These are phyloP conservation scores for Aspergillus hiratsukae DNA, from an alignment of 2,329 filamentous ascomycete genomes.

Conservation along the genomic window DNA sequence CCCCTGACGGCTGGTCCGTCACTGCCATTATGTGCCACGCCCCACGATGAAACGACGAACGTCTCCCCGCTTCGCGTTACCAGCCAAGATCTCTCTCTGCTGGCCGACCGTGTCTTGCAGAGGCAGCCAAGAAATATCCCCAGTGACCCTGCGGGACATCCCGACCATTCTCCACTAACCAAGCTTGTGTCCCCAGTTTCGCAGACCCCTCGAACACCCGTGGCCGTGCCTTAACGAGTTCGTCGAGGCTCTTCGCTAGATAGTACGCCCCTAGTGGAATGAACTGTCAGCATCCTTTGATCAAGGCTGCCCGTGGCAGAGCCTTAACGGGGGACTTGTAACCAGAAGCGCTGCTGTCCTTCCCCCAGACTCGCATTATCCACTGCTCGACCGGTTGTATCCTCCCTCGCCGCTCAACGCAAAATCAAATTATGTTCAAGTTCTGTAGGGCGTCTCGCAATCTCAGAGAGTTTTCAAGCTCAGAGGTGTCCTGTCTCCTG, in stretches of 20 bases:
- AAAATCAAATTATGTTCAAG: constrained; percentile 2
- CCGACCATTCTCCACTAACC: constrained; percentile 3
- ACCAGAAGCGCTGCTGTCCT: background rate
- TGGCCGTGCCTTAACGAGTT: constrained; percentile 6
- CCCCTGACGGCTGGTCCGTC: no score
- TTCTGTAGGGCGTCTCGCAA: background rate
- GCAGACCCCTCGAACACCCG: constrained; percentile 5
- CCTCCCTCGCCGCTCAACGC: constrained; percentile 1
- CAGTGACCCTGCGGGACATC: no score
- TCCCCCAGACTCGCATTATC: background rate
- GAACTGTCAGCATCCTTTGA: constrained; percentile 1
- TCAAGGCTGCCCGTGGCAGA: constrained; percentile 9
- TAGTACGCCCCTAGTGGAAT: constrained; percentile 1
- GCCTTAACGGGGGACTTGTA: constrained; percentile 3
- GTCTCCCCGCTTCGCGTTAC: no score
- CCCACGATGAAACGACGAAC: no score
- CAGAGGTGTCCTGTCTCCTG: constrained; percentile 11
- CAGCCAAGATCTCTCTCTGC: no score
- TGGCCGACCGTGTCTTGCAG: no score
- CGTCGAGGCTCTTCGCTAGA: constrained; percentile 8
- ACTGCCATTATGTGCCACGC: no score
- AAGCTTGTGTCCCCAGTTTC: constrained; percentile 1
- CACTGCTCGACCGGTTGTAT: constrained; percentile 4
- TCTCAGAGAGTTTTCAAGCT: background rate
- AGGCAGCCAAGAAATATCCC: no score